These are phyloP conservation scores for Xylaria flabelliformis DNA, from an alignment of 495 filamentous ascomycete species.

Conservation along the genomic window DNA sequence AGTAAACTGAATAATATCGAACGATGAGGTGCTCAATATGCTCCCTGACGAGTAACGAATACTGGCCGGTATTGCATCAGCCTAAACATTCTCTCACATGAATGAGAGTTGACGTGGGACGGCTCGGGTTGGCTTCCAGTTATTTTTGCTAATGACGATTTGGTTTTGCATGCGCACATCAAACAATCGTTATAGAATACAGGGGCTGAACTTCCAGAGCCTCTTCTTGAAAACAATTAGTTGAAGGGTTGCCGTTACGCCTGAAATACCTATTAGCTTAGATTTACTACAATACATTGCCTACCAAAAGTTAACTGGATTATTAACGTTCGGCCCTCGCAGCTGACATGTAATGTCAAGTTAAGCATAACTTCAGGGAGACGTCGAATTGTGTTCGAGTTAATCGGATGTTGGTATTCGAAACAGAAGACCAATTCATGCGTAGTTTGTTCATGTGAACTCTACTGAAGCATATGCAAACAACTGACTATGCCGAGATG, in stretches of 20 bases:
- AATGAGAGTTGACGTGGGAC: neutral
- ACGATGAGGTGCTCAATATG: neutral
- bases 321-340: neutral
- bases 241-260: neutral
- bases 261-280: too few relatives aligned
- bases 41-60: neutral
- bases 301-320: neutral
- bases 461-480: neutral
- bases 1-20: neutral
- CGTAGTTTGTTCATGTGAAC: neutral
- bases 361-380: neutral
- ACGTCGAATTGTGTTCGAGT: neutral
- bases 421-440: constrained; percentile 1
- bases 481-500: neutral
- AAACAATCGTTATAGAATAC: neutral
- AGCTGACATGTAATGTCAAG: neutral
- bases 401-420: neutral
- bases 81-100: constrained; percentile 14
- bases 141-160: constrained; percentile 4
- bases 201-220: neutral
- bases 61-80: neutral
- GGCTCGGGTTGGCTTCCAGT: neutral
- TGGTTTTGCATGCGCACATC: constrained; percentile 13
- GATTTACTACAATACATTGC: too few relatives aligned
- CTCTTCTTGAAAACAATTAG: neutral